Percentiles rank a stretch among this genome's conserved stretches.
Conservation (phyloP, 2,329 filamentous ascomycete genomes). For the Diplodia corticola region DNA sequence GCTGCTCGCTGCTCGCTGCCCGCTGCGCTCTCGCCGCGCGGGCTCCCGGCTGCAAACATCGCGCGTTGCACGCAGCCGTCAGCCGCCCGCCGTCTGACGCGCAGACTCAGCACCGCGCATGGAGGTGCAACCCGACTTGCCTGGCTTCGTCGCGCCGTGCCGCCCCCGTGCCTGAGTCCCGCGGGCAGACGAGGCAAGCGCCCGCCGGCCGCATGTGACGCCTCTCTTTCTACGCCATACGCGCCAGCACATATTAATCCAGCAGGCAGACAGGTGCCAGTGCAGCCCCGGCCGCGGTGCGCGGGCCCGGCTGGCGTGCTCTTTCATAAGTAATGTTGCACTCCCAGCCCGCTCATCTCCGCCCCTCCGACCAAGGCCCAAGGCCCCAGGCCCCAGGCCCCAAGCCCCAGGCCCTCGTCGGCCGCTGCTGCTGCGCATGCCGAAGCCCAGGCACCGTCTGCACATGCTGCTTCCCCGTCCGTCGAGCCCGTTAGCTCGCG, state of each 20-base stretch:
- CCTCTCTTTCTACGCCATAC: constrained; percentile 14
- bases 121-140: constrained; percentile 11
- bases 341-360: constrained; percentile 4
- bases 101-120: constrained; percentile 3
- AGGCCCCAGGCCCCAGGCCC: neutral
- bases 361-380: neutral
- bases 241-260: constrained; percentile 20
- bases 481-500: neutral
- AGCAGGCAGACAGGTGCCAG: constrained; percentile 8
- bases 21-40: too few species aligned
- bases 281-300: neutral
- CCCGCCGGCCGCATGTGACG: constrained; percentile 6
- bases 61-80: constrained; percentile 9
- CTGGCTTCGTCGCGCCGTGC: constrained; percentile 10
- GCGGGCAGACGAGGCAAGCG: neutral
- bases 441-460: neutral
- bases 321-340: constrained; percentile 5
- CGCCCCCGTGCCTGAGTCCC: constrained; percentile 1
- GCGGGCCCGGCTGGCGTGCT: constrained; percentile 1
- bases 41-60: neutral
- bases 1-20: too few species aligned
- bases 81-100: constrained; percentile 21
- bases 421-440: neutral
- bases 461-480: neutral
- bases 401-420: neutral